These are phyloP conservation scores for Pseudogymnoascus sp. DNA, from an alignment of 2,329 filamentous ascomycete genomes.

Conservation along the genomic window DNA sequence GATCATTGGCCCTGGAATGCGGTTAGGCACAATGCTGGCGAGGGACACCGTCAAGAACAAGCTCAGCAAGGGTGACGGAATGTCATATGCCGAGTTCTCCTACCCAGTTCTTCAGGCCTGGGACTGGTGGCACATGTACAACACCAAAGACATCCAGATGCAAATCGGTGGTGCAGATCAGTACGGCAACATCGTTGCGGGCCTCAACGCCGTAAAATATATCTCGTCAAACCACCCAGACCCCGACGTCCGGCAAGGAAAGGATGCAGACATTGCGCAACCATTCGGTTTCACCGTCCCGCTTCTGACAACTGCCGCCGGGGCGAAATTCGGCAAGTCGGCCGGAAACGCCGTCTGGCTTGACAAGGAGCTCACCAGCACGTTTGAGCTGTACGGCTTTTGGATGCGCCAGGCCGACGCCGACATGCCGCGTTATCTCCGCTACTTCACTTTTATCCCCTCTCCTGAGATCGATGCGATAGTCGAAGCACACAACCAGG, in stretches of 20 bases:
- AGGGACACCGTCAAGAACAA: slow-evolving; percentile 83
- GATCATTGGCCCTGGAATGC: slow-evolving; percentile 62
- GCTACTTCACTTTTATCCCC: slow-evolving; percentile 84
- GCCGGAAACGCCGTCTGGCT: slow-evolving; percentile 93
- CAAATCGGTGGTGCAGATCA: slow-evolving; percentile 95
- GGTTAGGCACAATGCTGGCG: slow-evolving; percentile 78
- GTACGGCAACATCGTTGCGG: slow-evolving; percentile 90
- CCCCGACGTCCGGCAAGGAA: slow-evolving; percentile 34
- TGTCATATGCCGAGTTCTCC: slow-evolving; percentile 88
- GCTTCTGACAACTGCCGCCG: slow-evolving; percentile 74
- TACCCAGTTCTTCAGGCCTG: slow-evolving; percentile 92
- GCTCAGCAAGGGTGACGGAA: slow-evolving; percentile 76
- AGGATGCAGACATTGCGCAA: slow-evolving; percentile 30
- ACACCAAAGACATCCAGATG: slow-evolving; percentile 59
- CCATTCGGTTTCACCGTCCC: slow-evolving; percentile 88
- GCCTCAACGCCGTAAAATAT: slow-evolving; percentile 75
- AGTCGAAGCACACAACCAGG: slow-evolving; percentile 58
- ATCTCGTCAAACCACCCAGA: slow-evolving; percentile 52
- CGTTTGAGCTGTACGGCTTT: slow-evolving; percentile 86
- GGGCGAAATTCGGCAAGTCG: slow-evolving; percentile 90
- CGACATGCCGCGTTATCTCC: slow-evolving; percentile 73
- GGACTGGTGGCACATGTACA: slow-evolving; percentile 90
- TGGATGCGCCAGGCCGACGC: slow-evolving; percentile 76
- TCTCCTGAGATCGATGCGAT: slow-evolving; percentile 55
- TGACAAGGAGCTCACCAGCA: slow-evolving; percentile 67